Conservation (phyloP, 495 filamentous ascomycete genomes). For the Talaromyces stipitatus region DNA sequence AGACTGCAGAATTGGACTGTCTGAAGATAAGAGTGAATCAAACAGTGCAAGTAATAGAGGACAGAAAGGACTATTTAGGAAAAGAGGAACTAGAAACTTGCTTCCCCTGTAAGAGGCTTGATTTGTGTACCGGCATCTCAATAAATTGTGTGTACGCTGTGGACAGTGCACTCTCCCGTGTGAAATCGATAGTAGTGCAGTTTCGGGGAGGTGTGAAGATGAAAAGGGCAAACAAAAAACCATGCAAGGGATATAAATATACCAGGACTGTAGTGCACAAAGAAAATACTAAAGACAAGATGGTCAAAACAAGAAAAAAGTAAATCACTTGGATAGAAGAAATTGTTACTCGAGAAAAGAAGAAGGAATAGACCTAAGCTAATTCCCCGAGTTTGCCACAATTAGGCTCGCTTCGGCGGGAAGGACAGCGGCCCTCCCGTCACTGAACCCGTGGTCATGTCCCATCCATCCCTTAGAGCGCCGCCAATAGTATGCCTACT, state of each 20-base stretch:
- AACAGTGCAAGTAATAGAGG: background rate
- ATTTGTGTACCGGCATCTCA: background rate
- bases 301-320: background rate
- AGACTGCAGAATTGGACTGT: background rate
- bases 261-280: background rate
- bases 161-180: background rate
- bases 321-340: conserved; percentile 2
- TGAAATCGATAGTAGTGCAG: background rate
- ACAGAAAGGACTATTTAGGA: background rate
- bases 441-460: background rate
- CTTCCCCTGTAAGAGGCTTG: background rate
- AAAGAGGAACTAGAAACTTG: no score
- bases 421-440: background rate
- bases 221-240: conserved; percentile 13
- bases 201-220: conserved; percentile 1
- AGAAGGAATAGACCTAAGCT: background rate
- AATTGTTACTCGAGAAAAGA: background rate
- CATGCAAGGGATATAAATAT: conserved; percentile 6
- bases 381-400: background rate
- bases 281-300: background rate
- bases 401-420: conserved; percentile 1
- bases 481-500: background rate
- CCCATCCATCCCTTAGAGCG: background rate
- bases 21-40: no score
- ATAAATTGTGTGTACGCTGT: background rate